A percentile compares a stretch with the other conserved stretches of the same genome.
Conservation (phyloP, 495 filamentous ascomycete genomes). For the Cudoniella acicularis region DNA sequence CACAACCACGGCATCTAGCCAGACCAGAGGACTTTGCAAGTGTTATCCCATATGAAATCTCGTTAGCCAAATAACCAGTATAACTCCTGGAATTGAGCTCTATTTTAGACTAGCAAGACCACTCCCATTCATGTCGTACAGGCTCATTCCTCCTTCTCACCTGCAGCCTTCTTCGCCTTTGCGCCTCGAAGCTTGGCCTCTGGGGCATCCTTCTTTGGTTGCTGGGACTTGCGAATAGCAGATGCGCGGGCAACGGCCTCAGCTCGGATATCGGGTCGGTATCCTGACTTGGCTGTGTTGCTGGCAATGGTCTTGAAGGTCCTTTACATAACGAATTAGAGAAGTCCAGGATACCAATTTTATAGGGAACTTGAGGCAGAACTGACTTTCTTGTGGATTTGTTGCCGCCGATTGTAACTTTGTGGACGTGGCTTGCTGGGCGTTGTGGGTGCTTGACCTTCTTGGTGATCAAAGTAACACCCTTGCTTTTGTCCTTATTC, state of each 20-base stretch:
- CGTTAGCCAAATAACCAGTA: background rate
- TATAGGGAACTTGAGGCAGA: conserved; percentile 15
- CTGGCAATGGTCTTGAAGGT: conserved; percentile 82
- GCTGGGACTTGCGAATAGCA: conserved; percentile 77
- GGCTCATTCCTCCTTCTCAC: conserved; percentile 28
- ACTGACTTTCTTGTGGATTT: conserved; percentile 77
- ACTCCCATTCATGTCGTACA: conserved; percentile 7
- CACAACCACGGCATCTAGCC: background rate
- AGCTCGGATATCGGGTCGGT: conserved; percentile 82
- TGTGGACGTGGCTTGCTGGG: conserved; percentile 62
- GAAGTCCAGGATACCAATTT: conserved; percentile 21
- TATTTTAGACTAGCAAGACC: conserved; percentile 21
- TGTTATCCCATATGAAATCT: background rate
- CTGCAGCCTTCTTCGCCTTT: conserved; percentile 72
- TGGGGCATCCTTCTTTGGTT: conserved; percentile 68
- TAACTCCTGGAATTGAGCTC: conserved; percentile 19
- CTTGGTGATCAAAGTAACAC: conserved; percentile 77
- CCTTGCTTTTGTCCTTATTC: conserved; percentile 59
- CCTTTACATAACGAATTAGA: conserved; percentile 46
- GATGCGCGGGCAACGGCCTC: conserved; percentile 85
- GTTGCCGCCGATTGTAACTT: conserved; percentile 62
- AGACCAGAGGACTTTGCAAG: background rate
- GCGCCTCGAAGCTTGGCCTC: conserved; percentile 72
- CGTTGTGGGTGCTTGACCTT: conserved; percentile 66
- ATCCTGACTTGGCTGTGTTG: conserved; percentile 73